Conservation (phyloP, 2,329 filamentous ascomycete species). For the Fusarium falciforme region DNA sequence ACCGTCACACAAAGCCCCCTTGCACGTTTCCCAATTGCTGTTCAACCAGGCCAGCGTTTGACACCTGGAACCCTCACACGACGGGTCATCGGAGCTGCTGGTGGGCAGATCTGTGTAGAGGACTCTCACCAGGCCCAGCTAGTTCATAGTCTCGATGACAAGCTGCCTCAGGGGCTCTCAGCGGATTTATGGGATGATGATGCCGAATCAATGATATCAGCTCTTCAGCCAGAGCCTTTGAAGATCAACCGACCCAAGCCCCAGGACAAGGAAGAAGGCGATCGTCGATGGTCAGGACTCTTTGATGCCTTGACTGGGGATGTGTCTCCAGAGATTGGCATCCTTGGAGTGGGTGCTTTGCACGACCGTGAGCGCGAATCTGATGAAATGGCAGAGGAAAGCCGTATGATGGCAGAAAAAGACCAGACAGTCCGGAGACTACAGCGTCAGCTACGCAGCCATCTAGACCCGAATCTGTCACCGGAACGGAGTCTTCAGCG, state of each 20-base stretch:
- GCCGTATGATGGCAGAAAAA: not conserved
- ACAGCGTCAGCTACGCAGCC: conserved; percentile 1
- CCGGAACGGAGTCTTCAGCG: conserved; percentile 19
- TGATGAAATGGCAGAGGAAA: not conserved
- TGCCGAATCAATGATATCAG: conserved; percentile 26
- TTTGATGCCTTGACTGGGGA: conserved; percentile 16
- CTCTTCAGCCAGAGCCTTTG: conserved; percentile 42
- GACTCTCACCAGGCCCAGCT: conserved; percentile 29
- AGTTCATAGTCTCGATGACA: conserved; percentile 27
- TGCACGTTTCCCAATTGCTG: conserved; percentile 45
- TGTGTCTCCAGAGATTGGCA: conserved; percentile 5
- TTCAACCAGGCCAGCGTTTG: conserved; percentile 36
- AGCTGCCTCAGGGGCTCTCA: conserved; percentile 27
- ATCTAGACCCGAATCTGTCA: not conserved
- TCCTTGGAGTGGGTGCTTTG: conserved; percentile 2
- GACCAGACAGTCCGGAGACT: conserved; percentile 8
- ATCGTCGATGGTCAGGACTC: conserved; percentile 26
- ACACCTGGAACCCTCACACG: conserved; percentile 39
- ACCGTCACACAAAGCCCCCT: conserved; percentile 35
- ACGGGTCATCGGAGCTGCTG: conserved; percentile 40
- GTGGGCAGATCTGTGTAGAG: conserved; percentile 35
- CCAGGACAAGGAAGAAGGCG: conserved; percentile 5
- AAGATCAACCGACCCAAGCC: conserved; percentile 28
- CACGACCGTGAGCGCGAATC: not conserved
- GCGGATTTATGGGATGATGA: conserved; percentile 39